A percentile compares a stretch with the other conserved stretches of the same genome.
phyloP scores from a whole-genome alignment of 2,329 filamentous ascomycete genomes.

The Ampelomyces quisqualis region DNA sequence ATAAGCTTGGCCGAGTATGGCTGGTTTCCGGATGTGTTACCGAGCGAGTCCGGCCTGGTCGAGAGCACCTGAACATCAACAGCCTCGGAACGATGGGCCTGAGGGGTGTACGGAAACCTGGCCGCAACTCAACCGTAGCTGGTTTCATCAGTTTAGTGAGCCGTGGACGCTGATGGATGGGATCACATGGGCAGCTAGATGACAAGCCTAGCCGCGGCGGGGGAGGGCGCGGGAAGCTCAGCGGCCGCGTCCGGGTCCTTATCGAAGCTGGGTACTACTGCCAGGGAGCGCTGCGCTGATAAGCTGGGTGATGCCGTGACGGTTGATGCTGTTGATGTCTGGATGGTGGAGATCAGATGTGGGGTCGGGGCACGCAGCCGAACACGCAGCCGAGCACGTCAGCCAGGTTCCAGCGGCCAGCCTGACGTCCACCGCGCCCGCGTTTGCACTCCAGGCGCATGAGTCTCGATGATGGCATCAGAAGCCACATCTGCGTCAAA shows the following conservation, averaged over 20 bases:
- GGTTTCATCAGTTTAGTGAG: too few species aligned
- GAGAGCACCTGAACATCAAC: too few species aligned
- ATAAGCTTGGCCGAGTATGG: constrained; percentile 51
- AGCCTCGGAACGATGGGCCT: too few species aligned
- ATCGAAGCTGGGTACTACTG: constrained; percentile 26
- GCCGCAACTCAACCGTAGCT: background rate
- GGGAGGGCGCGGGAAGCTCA: constrained; percentile 18
- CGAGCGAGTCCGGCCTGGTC: constrained; percentile 47
- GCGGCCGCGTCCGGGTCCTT: constrained; percentile 31
- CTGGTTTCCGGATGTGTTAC: constrained; percentile 55
- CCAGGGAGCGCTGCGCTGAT: constrained; percentile 17
- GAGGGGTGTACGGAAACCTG: constrained; percentile 18
- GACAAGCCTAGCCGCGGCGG: constrained; percentile 20
- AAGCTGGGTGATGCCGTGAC: constrained; percentile 31
- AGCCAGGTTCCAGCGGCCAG: constrained; percentile 20
- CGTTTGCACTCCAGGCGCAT: constrained; percentile 36
- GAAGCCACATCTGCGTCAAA: constrained; percentile 19
- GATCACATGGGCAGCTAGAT: constrained; percentile 17
- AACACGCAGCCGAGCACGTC: constrained; percentile 8
- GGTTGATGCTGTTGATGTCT: constrained; percentile 27
- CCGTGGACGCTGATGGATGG: too few species aligned
- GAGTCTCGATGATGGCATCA: constrained; percentile 38
- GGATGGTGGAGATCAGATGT: constrained; percentile 21
- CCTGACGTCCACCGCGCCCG: constrained; percentile 38
- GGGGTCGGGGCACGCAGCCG: constrained; percentile 19